phyloP scores from a whole-genome alignment of 352 stramenopile genomes.

The Phytophthora hibernalis region DNA sequence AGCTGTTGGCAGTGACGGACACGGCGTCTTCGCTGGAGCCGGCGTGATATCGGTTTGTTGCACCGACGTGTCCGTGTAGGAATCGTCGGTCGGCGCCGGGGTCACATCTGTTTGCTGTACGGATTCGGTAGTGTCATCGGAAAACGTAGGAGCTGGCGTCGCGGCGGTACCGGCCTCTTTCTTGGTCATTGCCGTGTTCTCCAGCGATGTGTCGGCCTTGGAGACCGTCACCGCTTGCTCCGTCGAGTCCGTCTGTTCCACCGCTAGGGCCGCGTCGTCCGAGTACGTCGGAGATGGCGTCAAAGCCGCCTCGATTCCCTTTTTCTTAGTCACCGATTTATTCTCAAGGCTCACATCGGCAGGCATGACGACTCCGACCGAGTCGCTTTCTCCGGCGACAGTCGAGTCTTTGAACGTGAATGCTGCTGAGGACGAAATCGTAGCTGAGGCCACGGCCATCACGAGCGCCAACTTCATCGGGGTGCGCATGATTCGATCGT shows the following conservation, averaged over 20 bases:
- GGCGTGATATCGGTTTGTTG: constrained; percentile 17
- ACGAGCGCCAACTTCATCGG: constrained; percentile 39
- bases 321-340: constrained; percentile 25
- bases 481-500: constrained; percentile 17
- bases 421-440: constrained; percentile 18
- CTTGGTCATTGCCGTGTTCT: constrained; percentile 21
- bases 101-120: constrained; percentile 29
- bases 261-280: constrained; percentile 13
- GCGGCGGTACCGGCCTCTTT: constrained; percentile 23
- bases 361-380: constrained; percentile 30
- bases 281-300: constrained; percentile 23
- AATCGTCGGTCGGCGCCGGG: constrained; percentile 24
- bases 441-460: constrained; percentile 34
- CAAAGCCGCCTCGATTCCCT: constrained; percentile 9
- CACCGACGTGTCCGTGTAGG: constrained; percentile 18
- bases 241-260: constrained; percentile 7
- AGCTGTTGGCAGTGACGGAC: constrained; percentile 16
- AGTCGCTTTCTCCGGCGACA: constrained; percentile 31
- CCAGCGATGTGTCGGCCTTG: constrained; percentile 18
- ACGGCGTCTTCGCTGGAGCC: constrained; percentile 25
- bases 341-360: constrained; percentile 27
- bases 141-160: constrained; percentile 31
- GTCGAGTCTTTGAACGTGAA: constrained; percentile 38
- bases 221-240: constrained; percentile 6
- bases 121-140: constrained; percentile 20